phyloP scores from a whole-genome alignment of 169 alveolate species.

The Amoebophrya sp. region DNA sequence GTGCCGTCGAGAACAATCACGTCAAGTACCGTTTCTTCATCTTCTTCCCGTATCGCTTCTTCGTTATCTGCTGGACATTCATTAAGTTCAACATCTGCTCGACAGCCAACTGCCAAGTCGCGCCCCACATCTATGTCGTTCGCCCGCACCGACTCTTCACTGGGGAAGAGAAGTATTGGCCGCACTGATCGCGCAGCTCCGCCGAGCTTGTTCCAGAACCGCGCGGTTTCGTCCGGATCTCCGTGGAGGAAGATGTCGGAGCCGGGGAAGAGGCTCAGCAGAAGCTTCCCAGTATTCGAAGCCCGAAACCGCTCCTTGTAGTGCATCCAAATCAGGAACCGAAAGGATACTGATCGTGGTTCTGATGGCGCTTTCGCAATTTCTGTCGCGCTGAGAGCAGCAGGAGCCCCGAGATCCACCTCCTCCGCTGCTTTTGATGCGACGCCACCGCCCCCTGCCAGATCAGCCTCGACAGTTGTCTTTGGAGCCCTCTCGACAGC shows the following conservation, averaged over 20 bases:
- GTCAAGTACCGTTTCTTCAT: too few species aligned
- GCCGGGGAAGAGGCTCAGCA: background rate
- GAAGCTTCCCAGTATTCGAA: background rate
- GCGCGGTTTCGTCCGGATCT: background rate
- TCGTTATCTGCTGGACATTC: too few species aligned
- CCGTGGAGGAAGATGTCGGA: background rate
- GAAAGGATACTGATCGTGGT: background rate
- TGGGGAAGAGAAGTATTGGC: background rate
- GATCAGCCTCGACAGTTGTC: background rate
- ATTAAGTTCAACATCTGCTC: too few species aligned
- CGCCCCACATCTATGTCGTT: too few species aligned
- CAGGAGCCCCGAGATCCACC: too few species aligned
- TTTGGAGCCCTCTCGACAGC: background rate
- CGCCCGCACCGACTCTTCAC: background rate
- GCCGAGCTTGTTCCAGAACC: background rate
- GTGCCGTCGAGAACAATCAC: background rate
- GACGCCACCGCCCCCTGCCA: background rate
- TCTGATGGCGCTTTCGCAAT: background rate
- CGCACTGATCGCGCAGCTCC: background rate
- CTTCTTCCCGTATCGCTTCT: too few species aligned
- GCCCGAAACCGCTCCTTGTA: background rate
- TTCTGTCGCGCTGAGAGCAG: too few species aligned
- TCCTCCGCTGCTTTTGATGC: too few species aligned
- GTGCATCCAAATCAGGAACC: background rate
- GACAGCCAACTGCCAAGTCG: too few species aligned